These are phyloP conservation scores for Erucastrum elatum DNA, from an alignment of 345 rosid genomes.

Conservation along the genomic window DNA sequence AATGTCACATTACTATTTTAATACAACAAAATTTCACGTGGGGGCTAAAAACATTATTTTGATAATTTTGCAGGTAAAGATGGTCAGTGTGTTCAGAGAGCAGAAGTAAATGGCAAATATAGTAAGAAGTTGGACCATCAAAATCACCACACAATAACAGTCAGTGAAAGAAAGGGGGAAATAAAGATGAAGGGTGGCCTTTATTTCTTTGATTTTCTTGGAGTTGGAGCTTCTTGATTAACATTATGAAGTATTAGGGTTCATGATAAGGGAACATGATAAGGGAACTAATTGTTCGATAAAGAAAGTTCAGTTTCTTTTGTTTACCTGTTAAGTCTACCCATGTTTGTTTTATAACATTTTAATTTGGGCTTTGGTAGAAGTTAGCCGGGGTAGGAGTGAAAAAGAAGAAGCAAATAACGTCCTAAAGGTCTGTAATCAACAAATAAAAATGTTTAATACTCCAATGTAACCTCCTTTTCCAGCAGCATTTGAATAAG, in stretches of 20 bases:
- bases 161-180: constrained; percentile 28
- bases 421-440: neutral
- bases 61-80: constrained; percentile 35
- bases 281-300: constrained; percentile 15
- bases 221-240: constrained; percentile 36
- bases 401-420: neutral
- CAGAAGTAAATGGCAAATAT: constrained; percentile 39
- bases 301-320: constrained; percentile 1
- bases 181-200: constrained; percentile 27
- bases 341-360: neutral
- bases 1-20: constrained; percentile 36
- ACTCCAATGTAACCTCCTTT: neutral
- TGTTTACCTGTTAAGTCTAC: neutral
- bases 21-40: constrained; percentile 42
- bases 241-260: constrained; percentile 2
- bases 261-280: constrained; percentile 7
- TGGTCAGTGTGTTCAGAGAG: constrained; percentile 43
- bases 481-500: neutral
- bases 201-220: constrained; percentile 42
- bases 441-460: constrained; percentile 15
- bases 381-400: neutral
- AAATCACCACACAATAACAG: constrained; percentile 34
- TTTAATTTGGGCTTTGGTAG: neutral
- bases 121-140: constrained; percentile 43
- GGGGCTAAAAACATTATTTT: constrained; percentile 23